Conservation (phyloP, 2,329 filamentous ascomycete genomes). For the Aspergillus sp. region DNA sequence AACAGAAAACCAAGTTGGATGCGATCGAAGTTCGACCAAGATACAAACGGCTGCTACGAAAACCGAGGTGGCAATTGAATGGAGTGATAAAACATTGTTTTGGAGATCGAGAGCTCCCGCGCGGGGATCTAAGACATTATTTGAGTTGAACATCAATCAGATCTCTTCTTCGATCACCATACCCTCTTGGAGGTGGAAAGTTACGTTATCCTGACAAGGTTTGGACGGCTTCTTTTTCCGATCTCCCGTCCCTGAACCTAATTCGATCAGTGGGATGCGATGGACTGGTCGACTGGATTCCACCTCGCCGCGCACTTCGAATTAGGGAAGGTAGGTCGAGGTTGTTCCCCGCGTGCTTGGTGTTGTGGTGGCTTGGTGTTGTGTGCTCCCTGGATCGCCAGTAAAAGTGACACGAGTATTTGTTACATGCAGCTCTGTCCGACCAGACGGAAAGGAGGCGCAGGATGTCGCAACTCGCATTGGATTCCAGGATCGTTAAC, state of each 20-base stretch:
- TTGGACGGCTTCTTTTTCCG: background rate
- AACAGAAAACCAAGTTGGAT: too few species aligned
- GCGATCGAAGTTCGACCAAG: too few species aligned
- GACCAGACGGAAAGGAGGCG: conserved; percentile 3
- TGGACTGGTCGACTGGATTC: background rate
- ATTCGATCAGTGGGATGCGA: background rate
- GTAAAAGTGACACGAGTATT: background rate
- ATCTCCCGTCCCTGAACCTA: background rate
- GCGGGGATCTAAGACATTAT: too few species aligned
- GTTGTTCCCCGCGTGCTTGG: conserved; percentile 3
- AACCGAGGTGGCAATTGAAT: too few species aligned
- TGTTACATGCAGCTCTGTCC: conserved; percentile 1
- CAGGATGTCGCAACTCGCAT: background rate
- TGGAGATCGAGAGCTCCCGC: too few species aligned
- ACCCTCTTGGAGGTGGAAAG: background rate
- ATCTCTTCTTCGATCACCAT: too few species aligned
- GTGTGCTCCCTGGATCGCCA: background rate
- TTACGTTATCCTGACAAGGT: background rate
- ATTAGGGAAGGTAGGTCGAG: background rate
- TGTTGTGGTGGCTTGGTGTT: background rate
- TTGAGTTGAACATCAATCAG: too few species aligned
- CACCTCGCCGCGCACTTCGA: background rate
- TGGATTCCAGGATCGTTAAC: background rate
- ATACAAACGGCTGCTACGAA: too few species aligned
- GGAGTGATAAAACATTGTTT: too few species aligned